Evolutionary conservation across 2,329 filamentous ascomycete species (phyloP).

Genomic region (Stemphylium beticola): DNA sequence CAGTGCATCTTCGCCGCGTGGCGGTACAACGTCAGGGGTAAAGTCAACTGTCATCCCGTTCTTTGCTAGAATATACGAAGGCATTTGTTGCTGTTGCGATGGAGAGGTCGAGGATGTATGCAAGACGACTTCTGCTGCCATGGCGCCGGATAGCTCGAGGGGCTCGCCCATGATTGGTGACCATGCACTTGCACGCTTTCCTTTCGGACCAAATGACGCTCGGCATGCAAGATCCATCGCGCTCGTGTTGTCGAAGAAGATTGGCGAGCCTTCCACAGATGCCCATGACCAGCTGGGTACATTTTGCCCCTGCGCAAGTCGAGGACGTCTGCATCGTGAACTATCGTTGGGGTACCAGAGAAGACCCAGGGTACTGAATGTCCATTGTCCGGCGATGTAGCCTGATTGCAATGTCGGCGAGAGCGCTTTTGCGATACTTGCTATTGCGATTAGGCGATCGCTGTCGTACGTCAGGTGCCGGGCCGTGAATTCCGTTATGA

Average conservation of each 20-base stretch:
- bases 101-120: slow-evolving; percentile 10
- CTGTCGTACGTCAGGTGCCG: slow-evolving; percentile 41
- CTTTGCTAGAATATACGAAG: slow-evolving; percentile 31
- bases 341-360: slow-evolving; percentile 46
- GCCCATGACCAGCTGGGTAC: slow-evolving; percentile 49
- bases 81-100: slow-evolving; percentile 4
- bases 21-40: slow-evolving; percentile 38
- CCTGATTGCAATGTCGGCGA: slow-evolving; percentile 34
- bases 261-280: slow-evolving; percentile 43
- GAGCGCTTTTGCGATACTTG: slow-evolving; percentile 39
- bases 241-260: slow-evolving; percentile 45
- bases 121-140: slow-evolving; percentile 42
- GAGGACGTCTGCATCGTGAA: slow-evolving; percentile 33
- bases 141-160: slow-evolving; percentile 41
- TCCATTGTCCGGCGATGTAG: slow-evolving; percentile 48
- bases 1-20: slow-evolving; percentile 35
- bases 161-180: slow-evolving; percentile 39
- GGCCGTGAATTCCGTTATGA: slow-evolving; percentile 47
- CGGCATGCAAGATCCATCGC: slow-evolving; percentile 47
- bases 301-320: slow-evolving; percentile 20
- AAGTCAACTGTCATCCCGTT: slow-evolving; percentile 43
- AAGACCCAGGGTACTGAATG: slow-evolving; percentile 41
- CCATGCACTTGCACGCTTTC: slow-evolving; percentile 32
- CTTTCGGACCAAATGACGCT: slow-evolving; percentile 35
- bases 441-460: slow-evolving; percentile 41